These are phyloP conservation scores for Aspergillus biplanus DNA, from an alignment of 495 filamentous ascomycete species.

Conservation along the genomic window DNA sequence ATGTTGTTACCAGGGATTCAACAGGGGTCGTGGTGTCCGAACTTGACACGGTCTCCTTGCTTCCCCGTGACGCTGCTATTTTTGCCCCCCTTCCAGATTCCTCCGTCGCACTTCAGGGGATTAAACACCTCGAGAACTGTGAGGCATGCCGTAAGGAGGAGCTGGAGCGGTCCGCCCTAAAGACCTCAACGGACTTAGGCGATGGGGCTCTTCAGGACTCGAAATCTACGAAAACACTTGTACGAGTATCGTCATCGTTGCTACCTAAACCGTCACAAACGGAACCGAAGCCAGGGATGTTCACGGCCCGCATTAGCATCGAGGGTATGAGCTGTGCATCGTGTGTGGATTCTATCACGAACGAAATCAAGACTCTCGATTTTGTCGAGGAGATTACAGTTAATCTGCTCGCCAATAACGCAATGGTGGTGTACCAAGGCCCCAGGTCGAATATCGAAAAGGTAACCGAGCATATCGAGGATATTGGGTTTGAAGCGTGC, in stretches of 20 bases:
- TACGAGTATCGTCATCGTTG: not conserved
- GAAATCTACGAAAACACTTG: not conserved
- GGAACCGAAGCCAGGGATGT: constrained; percentile 26
- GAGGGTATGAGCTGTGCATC: constrained; percentile 70
- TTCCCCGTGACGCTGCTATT: constrained; percentile 32
- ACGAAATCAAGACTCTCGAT: constrained; percentile 50
- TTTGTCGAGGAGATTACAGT: constrained; percentile 60
- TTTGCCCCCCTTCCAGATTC: constrained; percentile 29
- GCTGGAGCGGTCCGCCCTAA: not conserved
- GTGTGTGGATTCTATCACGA: constrained; percentile 59
- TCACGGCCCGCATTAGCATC: constrained; percentile 54
- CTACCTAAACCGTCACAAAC: not conserved
- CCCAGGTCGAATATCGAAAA: constrained; percentile 44
- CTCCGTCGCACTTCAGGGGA: constrained; percentile 24
- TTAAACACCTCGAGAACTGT: constrained; percentile 49
- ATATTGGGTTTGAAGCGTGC: constrained; percentile 58
- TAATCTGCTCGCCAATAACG: constrained; percentile 63
- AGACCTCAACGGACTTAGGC: not conserved
- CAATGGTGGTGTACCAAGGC: constrained; percentile 49
- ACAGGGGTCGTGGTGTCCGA: constrained; percentile 35
- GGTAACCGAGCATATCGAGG: constrained; percentile 54
- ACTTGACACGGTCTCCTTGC: constrained; percentile 37
- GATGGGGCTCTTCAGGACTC: not conserved
- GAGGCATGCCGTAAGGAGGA: constrained; percentile 53
- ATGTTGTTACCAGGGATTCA: constrained; percentile 46